These are phyloP conservation scores for Fusarium sp. DNA, from an alignment of 2,329 filamentous ascomycete genomes.

Conservation along the genomic window DNA sequence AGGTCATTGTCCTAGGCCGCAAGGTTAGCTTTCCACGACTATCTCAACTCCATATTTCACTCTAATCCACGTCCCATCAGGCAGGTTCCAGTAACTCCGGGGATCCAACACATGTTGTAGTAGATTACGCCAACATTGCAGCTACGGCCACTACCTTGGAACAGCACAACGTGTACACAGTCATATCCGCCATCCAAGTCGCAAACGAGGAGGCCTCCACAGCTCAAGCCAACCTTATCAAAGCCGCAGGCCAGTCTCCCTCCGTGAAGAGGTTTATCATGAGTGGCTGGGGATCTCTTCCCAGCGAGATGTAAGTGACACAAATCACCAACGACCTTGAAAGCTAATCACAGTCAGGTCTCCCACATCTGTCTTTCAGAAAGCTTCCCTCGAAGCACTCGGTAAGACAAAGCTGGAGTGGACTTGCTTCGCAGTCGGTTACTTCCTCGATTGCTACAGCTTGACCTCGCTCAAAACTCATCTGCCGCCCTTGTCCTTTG, in stretches of 20 bases:
- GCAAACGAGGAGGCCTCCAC: background rate
- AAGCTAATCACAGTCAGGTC: background rate
- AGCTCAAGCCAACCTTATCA: background rate
- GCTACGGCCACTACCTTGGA: background rate
- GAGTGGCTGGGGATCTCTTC: background rate
- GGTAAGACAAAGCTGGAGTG: background rate
- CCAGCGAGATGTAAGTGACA: background rate
- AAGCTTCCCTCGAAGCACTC: background rate
- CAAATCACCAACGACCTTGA: too few species aligned
- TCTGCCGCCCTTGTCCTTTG: background rate
- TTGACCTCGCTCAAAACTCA: background rate
- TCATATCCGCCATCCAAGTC: constrained; percentile 10
- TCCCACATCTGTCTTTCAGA: background rate
- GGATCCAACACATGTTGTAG: background rate
- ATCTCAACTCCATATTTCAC: background rate
- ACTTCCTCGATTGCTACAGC: background rate
- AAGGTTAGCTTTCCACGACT: background rate
- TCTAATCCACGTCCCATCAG: background rate
- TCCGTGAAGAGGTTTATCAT: background rate
- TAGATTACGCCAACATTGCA: background rate
- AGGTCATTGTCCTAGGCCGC: background rate
- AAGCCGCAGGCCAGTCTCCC: background rate
- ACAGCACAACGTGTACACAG: background rate
- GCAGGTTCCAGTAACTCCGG: too few species aligned
- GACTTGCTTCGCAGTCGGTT: background rate